Evolutionary conservation across 805 yeast genomes (phyloP).

Genomic region (Ogataea wickerhamii): DNA sequence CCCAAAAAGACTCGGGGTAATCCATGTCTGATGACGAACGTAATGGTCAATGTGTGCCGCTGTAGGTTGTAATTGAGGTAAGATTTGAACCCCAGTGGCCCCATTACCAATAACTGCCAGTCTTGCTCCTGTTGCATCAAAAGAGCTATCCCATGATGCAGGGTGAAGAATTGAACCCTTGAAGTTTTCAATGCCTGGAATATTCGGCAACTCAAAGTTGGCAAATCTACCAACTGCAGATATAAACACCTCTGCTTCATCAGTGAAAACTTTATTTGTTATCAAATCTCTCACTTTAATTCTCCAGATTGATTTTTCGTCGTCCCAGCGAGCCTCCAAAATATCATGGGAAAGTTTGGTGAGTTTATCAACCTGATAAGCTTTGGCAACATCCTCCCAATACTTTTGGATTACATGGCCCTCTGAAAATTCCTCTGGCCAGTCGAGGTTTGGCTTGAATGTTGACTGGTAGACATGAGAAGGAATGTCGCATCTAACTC

Average conservation of each 20-base stretch:
- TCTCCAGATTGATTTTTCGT: not conserved
- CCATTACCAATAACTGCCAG: slow-evolving; percentile 2
- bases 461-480: slow-evolving; percentile 2
- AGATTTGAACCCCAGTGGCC: slow-evolving; percentile 1
- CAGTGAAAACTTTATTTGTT: not conserved
- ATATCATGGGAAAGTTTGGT: slow-evolving; percentile 2
- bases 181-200: not conserved
- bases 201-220: not conserved
- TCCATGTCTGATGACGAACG: slow-evolving; percentile 1
- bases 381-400: slow-evolving; percentile 1
- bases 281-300: not conserved
- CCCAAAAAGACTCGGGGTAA: slow-evolving; percentile 1
- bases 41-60: slow-evolving; percentile 1
- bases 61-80: not conserved
- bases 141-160: not conserved
- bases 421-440: slow-evolving; percentile 2
- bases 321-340: not conserved
- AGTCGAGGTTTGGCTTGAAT: not conserved
- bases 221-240: slow-evolving; percentile 1
- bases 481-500: slow-evolving; percentile 1
- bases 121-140: not conserved
- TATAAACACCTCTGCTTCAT: slow-evolving; percentile 2
- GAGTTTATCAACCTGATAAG: not conserved
- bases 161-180: not conserved
- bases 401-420: slow-evolving; percentile 2